Evolutionary conservation across 495 filamentous ascomycete species (phyloP).

Genomic region (Amphirosellinia nigrospora): DNA sequence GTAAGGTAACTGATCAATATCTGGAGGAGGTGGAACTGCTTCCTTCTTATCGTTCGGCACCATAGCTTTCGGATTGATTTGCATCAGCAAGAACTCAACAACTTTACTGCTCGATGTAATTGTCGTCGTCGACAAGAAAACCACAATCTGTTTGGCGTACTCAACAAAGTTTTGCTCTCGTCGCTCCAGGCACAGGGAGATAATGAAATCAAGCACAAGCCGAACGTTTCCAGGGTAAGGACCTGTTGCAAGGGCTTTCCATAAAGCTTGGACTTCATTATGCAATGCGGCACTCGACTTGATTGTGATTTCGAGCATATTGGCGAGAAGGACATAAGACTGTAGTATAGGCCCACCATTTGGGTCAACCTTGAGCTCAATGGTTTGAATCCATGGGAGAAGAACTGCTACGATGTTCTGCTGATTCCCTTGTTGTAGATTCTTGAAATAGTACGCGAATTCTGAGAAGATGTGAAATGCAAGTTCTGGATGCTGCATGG

Average conservation of each 20-base stretch:
- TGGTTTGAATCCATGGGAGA: conserved; percentile 93
- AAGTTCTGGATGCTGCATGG: conserved; percentile 83
- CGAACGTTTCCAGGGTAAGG: conserved; percentile 95
- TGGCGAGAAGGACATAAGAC: conserved; percentile 95
- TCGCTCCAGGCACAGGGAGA: conserved; percentile 86
- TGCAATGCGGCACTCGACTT: conserved; percentile 85
- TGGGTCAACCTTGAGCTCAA: conserved; percentile 93
- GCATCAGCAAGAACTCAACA: conserved; percentile 88
- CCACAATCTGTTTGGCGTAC: conserved; percentile 96
- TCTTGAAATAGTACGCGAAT: conserved; percentile 89
- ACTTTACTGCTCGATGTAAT: conserved; percentile 81
- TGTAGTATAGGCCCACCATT: conserved; percentile 86
- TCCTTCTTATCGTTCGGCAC: conserved; percentile 82
- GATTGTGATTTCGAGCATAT: conserved; percentile 95
- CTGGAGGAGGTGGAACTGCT: conserved; percentile 70
- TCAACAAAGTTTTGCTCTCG: conserved; percentile 97
- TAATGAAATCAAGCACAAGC: conserved; percentile 93
- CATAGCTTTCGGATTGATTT: conserved; percentile 90
- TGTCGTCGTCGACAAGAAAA: conserved; percentile 89
- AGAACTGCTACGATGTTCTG: conserved; percentile 94
- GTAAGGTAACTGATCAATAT: conserved; percentile 79
- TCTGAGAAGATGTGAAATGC: conserved; percentile 95
- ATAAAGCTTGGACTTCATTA: conserved; percentile 96
- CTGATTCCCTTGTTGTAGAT: conserved; percentile 77
- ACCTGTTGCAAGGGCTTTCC: conserved; percentile 94